These are phyloP conservation scores for Phialophora chinensis DNA, from an alignment of 2,329 filamentous ascomycete genomes.

Conservation along the genomic window DNA sequence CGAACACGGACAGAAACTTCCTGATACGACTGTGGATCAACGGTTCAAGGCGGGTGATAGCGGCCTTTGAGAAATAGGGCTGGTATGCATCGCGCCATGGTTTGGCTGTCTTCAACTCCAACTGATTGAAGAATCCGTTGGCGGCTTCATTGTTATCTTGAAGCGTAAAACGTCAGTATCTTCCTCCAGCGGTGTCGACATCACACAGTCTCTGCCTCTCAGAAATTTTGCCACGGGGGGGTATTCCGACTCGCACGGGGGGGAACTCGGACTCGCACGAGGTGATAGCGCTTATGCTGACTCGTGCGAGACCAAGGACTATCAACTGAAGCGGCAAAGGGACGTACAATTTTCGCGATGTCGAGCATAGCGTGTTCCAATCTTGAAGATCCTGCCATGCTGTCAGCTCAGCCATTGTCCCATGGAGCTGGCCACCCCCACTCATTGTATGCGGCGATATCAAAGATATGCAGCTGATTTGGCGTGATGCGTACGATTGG, in stretches of 20 bases:
- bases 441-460: constrained; percentile 30
- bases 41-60: constrained; percentile 41
- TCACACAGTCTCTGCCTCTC: neutral
- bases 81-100: constrained; percentile 34
- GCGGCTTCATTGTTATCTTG: constrained; percentile 16
- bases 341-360: constrained; percentile 16
- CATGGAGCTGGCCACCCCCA: neutral
- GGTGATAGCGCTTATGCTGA: neutral
- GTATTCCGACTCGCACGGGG: neutral
- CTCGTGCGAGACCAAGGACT: neutral
- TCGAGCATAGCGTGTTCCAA: constrained; percentile 23
- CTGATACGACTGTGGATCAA: constrained; percentile 40
- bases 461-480: constrained; percentile 42
- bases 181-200: neutral
- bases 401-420: neutral
- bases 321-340: neutral
- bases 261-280: neutral
- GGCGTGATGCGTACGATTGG: constrained; percentile 45
- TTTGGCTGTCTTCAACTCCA: constrained; percentile 24
- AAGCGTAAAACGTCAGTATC: neutral
- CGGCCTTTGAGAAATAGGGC: constrained; percentile 44
- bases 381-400: constrained; percentile 26
- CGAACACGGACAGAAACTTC: constrained; percentile 22
- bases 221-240: neutral
- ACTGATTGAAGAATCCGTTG: constrained; percentile 21